Percentiles rank a stretch among this genome's conserved stretches.
phyloP scores from a whole-genome alignment of 2,329 filamentous ascomycete genomes.

The Chrysoporthe puriensis region DNA sequence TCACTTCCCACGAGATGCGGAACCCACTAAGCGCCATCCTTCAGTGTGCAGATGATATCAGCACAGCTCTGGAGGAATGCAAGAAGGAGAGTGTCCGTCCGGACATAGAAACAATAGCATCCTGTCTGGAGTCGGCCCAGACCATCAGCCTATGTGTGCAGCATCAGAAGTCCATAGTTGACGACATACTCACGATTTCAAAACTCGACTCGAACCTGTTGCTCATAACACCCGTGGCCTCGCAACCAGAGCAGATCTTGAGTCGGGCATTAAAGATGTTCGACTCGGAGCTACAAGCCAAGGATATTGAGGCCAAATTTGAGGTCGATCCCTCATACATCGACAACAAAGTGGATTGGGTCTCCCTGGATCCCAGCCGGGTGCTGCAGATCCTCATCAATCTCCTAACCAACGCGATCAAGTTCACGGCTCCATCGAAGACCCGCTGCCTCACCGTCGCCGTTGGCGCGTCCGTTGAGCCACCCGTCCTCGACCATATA shows the following conservation, averaged over 20 bases:
- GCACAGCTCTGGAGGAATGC: constrained; percentile 32
- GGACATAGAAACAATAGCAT: constrained; percentile 44
- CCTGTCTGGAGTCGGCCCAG: constrained; percentile 57
- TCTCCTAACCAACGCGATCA: constrained; percentile 64
- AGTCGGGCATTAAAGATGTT: constrained; percentile 62
- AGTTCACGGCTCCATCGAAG: constrained; percentile 51
- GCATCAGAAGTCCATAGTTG: constrained; percentile 58
- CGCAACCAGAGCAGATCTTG: constrained; percentile 56
- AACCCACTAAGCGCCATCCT: constrained; percentile 60
- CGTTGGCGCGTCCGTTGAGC: constrained; percentile 49
- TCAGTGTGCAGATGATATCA: constrained; percentile 61
- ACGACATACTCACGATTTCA: constrained; percentile 52
- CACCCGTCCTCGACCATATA: constrained; percentile 36
- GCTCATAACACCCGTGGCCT: constrained; percentile 57
- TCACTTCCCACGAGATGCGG: constrained; percentile 55
- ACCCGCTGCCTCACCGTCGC: constrained; percentile 51
- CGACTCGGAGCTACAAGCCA: constrained; percentile 59
- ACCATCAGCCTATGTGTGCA: constrained; percentile 60
- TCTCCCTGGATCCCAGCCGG: constrained; percentile 59
- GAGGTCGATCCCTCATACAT: constrained; percentile 51
- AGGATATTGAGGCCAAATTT: constrained; percentile 56
- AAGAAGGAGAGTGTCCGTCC: constrained; percentile 32
- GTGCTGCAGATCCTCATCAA: constrained; percentile 65
- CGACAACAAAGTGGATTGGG: constrained; percentile 56
- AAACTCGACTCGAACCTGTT: constrained; percentile 60